Conservation (phyloP, 306 rosid species). For the Acacia crassicarpa region DNA sequence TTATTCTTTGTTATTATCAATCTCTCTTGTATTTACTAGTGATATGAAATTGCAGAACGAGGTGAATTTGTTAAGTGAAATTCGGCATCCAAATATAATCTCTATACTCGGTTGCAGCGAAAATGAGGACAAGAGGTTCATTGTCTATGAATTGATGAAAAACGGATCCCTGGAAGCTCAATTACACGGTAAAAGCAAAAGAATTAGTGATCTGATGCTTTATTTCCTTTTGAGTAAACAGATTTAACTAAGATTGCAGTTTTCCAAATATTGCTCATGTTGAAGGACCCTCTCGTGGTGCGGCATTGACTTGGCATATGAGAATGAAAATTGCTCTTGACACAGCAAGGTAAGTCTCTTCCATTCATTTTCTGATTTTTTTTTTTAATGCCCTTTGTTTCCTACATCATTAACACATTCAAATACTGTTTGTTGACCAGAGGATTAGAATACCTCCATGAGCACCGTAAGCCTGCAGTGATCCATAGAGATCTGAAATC, state of each 20-base stretch:
- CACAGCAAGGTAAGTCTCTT: constrained; percentile 68
- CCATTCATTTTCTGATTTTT: not conserved
- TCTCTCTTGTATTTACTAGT: not conserved
- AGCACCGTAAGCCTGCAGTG: constrained; percentile 79
- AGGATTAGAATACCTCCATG: constrained; percentile 90
- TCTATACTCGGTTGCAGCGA: constrained; percentile 70
- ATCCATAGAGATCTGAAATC: constrained; percentile 97
- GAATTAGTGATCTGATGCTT: not conserved
- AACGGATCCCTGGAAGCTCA: constrained; percentile 87
- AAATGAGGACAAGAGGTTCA: constrained; percentile 54
- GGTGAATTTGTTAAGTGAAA: constrained; percentile 68
- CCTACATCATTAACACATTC: constrained; percentile 29
- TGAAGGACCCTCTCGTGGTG: constrained; percentile 84
- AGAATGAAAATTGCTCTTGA: constrained; percentile 97
- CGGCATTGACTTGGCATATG: constrained; percentile 81
- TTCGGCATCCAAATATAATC: constrained; percentile 80
- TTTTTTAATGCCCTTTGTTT: not conserved
- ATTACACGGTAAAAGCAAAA: constrained; percentile 65
- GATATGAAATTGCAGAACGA: constrained; percentile 75
- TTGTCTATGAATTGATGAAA: constrained; percentile 82
- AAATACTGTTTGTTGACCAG: constrained; percentile 48
- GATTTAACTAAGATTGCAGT: not conserved
- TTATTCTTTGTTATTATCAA: not conserved
- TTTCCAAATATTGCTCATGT: constrained; percentile 4
- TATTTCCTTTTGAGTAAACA: not conserved